Percentiles rank a stretch among this genome's conserved stretches.
Evolutionary conservation across 1,284 basidiomycete species (phyloP).

Genomic region (Stereum hirsutum): DNA sequence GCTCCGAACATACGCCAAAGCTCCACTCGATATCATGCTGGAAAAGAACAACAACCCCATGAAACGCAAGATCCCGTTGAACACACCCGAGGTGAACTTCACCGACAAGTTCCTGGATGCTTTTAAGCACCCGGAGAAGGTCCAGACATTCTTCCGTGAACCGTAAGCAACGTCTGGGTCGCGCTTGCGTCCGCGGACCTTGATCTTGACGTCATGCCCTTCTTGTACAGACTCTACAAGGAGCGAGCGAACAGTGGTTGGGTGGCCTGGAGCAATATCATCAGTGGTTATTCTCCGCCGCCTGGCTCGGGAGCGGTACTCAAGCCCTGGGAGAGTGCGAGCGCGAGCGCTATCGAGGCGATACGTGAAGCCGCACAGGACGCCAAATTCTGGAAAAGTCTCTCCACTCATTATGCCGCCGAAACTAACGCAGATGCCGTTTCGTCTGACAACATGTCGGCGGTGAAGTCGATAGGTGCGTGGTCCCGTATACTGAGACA

Average conservation of each 20-base stretch:
- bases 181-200: too few species aligned
- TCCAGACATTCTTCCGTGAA: slow-evolving; percentile 20
- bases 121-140: slow-evolving; percentile 36
- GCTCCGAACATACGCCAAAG: slow-evolving; percentile 61
- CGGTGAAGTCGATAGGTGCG: slow-evolving; percentile 67
- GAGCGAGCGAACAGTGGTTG: slow-evolving; percentile 54
- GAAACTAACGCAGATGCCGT: slow-evolving; percentile 55
- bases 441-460: slow-evolving; percentile 60
- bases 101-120: slow-evolving; percentile 45
- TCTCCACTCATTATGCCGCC: slow-evolving; percentile 53
- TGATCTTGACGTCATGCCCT: background rate
- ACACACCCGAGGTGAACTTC: slow-evolving; percentile 47
- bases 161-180: too few species aligned
- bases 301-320: slow-evolving; percentile 37
- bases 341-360: slow-evolving; percentile 33
- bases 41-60: slow-evolving; percentile 49
- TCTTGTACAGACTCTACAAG: slow-evolving; percentile 29
- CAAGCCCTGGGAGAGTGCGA: slow-evolving; percentile 44
- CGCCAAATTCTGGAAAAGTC: slow-evolving; percentile 48
- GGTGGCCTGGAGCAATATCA: slow-evolving; percentile 43
- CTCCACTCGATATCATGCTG: slow-evolving; percentile 48
- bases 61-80: slow-evolving; percentile 38
- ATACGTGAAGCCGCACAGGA: slow-evolving; percentile 36
- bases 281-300: slow-evolving; percentile 40
- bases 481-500: background rate